Evolutionary conservation across 176 grass and related monocot species (phyloP).

Genomic region (Elaeis guineensis): DNA sequence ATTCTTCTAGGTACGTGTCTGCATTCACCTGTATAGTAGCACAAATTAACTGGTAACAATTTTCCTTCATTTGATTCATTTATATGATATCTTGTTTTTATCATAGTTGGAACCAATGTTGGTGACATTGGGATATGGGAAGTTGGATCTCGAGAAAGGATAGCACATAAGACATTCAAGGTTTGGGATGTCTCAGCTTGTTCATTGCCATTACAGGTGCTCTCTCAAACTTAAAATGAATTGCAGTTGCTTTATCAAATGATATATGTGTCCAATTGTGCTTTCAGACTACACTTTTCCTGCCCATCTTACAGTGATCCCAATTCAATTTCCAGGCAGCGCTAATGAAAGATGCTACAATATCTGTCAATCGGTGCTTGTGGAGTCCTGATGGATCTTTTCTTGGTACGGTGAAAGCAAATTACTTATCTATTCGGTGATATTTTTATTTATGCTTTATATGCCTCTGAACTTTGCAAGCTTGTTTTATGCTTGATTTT

Average conservation of each 20-base stretch:
- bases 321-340: conserved; percentile 44
- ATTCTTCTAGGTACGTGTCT: conserved; percentile 74
- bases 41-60: too few species aligned
- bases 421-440: too few species aligned
- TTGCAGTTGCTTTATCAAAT: too few species aligned
- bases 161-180: conserved; percentile 93
- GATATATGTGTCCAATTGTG: too few species aligned
- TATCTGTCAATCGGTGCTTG: conserved; percentile 95
- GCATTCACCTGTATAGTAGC: neutral
- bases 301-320: too few species aligned
- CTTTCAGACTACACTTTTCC: too few species aligned
- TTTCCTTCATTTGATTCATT: too few species aligned
- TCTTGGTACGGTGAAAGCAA: conserved; percentile 40
- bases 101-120: conserved; percentile 97
- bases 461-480: too few species aligned
- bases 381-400: conserved; percentile 97
- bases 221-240: neutral
- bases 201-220: conserved; percentile 79
- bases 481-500: too few species aligned
- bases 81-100: conserved; percentile 3
- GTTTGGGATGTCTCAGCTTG: conserved; percentile 88
- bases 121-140: conserved; percentile 98
- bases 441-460: too few species aligned
- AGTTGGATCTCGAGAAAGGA: conserved; percentile 90
- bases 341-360: conserved; percentile 96